Evolutionary conservation across 148 eudicot genomes (phyloP).

Genomic region (Rhododendron williamsianum): DNA sequence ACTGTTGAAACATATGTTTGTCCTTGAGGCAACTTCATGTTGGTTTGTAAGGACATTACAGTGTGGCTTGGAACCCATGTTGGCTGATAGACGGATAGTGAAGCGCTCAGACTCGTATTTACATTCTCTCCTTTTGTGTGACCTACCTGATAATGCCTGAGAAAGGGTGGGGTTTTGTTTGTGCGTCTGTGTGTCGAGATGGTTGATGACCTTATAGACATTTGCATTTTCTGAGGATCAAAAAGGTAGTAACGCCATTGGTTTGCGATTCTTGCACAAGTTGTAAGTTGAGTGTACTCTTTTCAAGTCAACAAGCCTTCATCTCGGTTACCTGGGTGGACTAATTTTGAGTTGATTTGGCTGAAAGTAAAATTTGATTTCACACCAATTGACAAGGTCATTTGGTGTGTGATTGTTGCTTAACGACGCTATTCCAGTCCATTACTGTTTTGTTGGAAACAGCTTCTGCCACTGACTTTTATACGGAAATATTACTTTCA

Average conservation of each 20-base stretch:
- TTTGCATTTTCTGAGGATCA: background rate
- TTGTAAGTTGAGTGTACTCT: background rate
- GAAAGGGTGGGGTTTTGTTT: background rate
- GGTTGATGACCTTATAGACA: background rate
- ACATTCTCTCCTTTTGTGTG: background rate
- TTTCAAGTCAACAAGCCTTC: background rate
- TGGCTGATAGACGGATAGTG: background rate
- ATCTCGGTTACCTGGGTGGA: background rate
- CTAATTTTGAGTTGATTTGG: background rate
- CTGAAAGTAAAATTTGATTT: background rate
- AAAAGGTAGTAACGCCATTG: background rate
- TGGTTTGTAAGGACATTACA: background rate
- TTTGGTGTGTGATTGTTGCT: slow-evolving; percentile 3
- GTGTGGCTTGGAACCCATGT: background rate
- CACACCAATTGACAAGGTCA: slow-evolving; percentile 6
- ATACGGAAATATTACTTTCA: background rate
- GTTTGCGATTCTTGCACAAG: background rate
- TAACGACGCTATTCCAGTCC: background rate
- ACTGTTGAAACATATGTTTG: background rate
- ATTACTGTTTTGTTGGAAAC: background rate
- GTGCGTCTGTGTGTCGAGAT: background rate
- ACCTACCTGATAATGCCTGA: background rate
- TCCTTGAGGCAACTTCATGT: background rate
- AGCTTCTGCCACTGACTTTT: background rate
- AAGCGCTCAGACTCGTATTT: background rate